Evolutionary conservation across 2,329 filamentous ascomycete genomes (phyloP).

Genomic region (Colletotrichum sp.): DNA sequence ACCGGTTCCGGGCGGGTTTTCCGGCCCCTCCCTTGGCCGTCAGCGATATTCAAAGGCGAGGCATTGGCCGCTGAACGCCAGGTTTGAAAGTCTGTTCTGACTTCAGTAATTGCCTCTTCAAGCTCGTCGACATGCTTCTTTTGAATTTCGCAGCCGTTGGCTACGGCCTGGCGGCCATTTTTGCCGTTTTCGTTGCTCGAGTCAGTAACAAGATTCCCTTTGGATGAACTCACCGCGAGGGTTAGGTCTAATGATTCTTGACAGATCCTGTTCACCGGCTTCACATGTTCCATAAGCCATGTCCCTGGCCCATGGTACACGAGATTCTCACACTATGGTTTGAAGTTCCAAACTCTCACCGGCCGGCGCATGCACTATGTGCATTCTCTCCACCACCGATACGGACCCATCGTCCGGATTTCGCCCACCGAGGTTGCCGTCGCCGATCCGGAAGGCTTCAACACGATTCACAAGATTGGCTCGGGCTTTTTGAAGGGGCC

Average conservation of each 20-base stretch:
- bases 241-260: rapidly evolving
- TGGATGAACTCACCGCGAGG: background rate
- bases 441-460: constrained; percentile 25
- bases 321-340: background rate
- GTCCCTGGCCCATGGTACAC: constrained; percentile 2
- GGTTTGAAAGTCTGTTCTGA: background rate
- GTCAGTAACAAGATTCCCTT: background rate
- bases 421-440: constrained; percentile 27
- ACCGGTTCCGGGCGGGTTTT: background rate
- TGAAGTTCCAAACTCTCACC: constrained; percentile 31
- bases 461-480: constrained; percentile 36
- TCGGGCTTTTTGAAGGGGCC: constrained; percentile 29
- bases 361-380: constrained; percentile 48
- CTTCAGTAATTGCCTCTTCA: background rate
- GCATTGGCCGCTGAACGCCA: background rate
- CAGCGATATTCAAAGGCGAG: background rate
- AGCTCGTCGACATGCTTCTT: background rate
- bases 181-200: background rate
- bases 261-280: constrained; percentile 8
- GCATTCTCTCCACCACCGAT: constrained; percentile 57
- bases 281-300: background rate
- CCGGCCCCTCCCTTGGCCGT: background rate
- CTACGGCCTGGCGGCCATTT: background rate
- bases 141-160: background rate
- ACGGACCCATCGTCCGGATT: constrained; percentile 37